Percentiles rank a stretch among this genome's conserved stretches.
These are phyloP conservation scores for Citrus maxima DNA, from an alignment of 345 rosid species.

Conservation along the genomic window DNA sequence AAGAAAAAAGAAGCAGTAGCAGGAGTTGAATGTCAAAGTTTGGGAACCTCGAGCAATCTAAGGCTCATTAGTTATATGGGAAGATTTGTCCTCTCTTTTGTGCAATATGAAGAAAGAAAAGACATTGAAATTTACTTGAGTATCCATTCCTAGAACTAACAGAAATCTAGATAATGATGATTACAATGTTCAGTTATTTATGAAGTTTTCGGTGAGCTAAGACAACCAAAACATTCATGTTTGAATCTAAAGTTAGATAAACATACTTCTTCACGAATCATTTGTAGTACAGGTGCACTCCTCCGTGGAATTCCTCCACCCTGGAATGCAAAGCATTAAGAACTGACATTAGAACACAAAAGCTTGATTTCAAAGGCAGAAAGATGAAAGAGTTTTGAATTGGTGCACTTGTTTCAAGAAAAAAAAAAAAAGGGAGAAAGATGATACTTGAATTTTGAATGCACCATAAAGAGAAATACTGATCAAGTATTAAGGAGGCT, in stretches of 20 bases:
- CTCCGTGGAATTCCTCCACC: conserved; percentile 94
- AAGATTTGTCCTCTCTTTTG: not conserved
- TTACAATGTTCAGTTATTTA: not conserved
- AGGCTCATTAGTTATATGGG: not conserved
- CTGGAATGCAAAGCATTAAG: conserved; percentile 32
- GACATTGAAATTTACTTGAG: not conserved
- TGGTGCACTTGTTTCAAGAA: too few species aligned
- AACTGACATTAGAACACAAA: not conserved
- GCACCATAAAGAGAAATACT: not conserved
- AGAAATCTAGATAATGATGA: not conserved
- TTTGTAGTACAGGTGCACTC: conserved; percentile 73
- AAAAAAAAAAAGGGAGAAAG: not conserved
- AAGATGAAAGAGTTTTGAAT: not conserved
- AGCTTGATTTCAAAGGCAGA: not conserved
- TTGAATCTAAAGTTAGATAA: conserved; percentile 7
- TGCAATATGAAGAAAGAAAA: not conserved
- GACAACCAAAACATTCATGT: not conserved
- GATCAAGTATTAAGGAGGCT: not conserved
- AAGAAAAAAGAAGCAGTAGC: not conserved
- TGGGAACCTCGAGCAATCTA: not conserved
- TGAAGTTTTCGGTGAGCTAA: not conserved
- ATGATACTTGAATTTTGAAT: not conserved
- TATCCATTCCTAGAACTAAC: not conserved
- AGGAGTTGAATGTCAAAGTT: not conserved
- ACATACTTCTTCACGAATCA: conserved; percentile 81